Conservation (phyloP, 345 rosid genomes). For the Aurinia saxatilis region DNA sequence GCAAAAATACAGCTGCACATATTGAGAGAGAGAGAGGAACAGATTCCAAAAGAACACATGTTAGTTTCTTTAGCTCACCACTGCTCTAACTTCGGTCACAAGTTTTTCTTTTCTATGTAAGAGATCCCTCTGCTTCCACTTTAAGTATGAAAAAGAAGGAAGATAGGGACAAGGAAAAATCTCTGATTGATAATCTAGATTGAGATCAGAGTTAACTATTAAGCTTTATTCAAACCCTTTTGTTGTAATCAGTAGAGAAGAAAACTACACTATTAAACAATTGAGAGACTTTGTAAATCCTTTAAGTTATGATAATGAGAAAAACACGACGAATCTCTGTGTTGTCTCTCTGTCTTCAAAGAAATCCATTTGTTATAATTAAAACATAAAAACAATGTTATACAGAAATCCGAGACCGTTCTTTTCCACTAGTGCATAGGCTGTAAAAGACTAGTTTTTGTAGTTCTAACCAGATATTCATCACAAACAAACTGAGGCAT, state of each 20-base stretch:
- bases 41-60: background rate
- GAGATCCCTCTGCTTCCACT: constrained; percentile 11
- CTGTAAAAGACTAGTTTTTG: too few species aligned
- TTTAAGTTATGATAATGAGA: background rate
- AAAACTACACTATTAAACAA: background rate
- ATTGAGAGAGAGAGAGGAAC: constrained; percentile 14
- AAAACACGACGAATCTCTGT: too few species aligned
- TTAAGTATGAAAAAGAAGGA: background rate
- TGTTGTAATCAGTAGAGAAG: constrained; percentile 1
- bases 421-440: too few species aligned
- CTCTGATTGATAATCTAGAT: constrained; percentile 5
- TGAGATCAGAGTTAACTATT: constrained; percentile 10
- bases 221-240: background rate
- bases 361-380: too few species aligned
- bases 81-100: constrained; percentile 4
- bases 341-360: background rate
- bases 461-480: too few species aligned
- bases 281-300: constrained; percentile 2
- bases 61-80: constrained; percentile 11
- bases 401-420: too few species aligned
- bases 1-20: constrained; percentile 22
- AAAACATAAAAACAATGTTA: too few species aligned
- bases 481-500: too few species aligned
- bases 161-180: background rate
- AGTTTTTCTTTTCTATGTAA: background rate